Percentiles rank a stretch among this genome's conserved stretches.
Conservation (phyloP, 2,329 filamentous ascomycete genomes). For the Scedosporium boydii region DNA sequence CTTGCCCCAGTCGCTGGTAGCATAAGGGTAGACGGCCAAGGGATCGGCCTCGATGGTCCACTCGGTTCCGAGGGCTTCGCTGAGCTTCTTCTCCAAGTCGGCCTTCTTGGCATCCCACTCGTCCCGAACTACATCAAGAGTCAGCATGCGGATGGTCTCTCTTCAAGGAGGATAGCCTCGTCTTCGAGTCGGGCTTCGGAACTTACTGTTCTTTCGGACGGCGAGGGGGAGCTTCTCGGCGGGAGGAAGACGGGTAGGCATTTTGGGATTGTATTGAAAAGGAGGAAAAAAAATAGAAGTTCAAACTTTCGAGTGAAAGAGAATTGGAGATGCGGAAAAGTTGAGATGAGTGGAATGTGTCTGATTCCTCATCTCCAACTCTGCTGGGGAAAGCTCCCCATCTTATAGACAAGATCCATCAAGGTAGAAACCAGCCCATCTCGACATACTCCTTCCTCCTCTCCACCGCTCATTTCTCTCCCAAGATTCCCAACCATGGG, state of each 20-base stretch:
- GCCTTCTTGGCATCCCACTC: conserved; percentile 38
- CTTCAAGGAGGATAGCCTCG: neutral
- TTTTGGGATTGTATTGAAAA: conserved; percentile 11
- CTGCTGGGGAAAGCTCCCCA: neutral
- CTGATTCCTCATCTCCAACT: neutral
- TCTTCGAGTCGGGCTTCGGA: neutral
- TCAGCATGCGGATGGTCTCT: neutral
- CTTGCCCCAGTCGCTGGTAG: conserved; percentile 28
- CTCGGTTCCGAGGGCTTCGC: conserved; percentile 30
- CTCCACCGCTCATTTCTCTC: neutral
- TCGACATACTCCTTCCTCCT: neutral
- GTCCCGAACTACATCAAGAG: conserved; percentile 34
- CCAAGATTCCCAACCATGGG: no score
- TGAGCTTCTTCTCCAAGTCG: conserved; percentile 32
- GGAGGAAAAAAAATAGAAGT: neutral
- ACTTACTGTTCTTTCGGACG: conserved; percentile 40
- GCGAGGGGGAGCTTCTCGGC: conserved; percentile 41
- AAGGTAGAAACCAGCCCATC: no score
- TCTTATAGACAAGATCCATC: neutral
- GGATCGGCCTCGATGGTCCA: conserved; percentile 43
- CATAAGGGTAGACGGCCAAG: conserved; percentile 36
- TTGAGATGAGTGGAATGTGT: no score
- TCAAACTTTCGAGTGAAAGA: conserved; percentile 1
- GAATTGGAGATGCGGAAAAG: neutral
- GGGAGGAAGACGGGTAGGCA: conserved; percentile 30